Evolutionary conservation across 2,329 filamentous ascomycete species (phyloP).

Genomic region (Aspergillus proliferans): DNA sequence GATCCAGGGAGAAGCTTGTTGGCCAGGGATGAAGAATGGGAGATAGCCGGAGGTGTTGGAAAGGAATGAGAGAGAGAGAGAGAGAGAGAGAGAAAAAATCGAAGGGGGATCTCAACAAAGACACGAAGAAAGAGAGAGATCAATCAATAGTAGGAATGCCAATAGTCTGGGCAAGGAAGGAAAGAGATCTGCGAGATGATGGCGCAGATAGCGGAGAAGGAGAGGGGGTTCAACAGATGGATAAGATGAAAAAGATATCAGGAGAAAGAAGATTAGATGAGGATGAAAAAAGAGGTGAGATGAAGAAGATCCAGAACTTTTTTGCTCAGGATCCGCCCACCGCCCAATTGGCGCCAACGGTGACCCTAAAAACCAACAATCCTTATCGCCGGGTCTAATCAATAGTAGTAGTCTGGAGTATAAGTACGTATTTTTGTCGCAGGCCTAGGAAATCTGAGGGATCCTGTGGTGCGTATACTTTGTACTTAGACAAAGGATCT

Average conservation of each 20-base stretch:
- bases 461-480: no score
- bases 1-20: slow-evolving; percentile 7
- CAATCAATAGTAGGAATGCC: not conserved
- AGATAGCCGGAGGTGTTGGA: slow-evolving; percentile 4
- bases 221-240: not conserved
- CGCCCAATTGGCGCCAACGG: not conserved
- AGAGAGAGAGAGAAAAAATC: slow-evolving; percentile 1
- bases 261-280: not conserved
- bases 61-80: slow-evolving; percentile 1
- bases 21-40: slow-evolving; percentile 6
- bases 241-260: not conserved
- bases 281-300: not conserved
- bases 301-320: not conserved
- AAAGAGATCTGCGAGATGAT: not conserved
- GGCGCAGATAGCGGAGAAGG: not conserved
- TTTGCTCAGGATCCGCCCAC: not conserved
- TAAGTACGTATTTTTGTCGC: not conserved
- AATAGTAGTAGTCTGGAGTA: not conserved
- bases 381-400: not conserved
- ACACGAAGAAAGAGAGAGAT: not conserved
- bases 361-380: not conserved
- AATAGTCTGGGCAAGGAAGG: not conserved
- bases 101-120: not conserved
- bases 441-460: no score
- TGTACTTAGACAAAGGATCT: not conserved